Evolutionary conservation across 1,139 yeast genomes (phyloP).

Genomic region (Torulaspora globosa): DNA sequence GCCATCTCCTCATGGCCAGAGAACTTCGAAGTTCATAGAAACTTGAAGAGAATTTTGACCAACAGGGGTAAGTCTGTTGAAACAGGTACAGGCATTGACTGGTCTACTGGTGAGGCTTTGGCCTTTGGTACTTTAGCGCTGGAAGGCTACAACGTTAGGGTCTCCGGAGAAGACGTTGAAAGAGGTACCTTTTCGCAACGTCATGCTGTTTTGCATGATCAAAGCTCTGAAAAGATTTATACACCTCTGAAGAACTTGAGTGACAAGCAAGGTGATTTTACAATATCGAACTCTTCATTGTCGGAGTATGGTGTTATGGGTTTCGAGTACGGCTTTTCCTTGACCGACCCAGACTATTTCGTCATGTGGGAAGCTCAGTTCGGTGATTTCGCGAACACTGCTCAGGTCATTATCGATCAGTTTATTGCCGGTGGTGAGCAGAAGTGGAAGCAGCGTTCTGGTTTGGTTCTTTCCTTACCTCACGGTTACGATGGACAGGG

Average conservation of each 20-base stretch:
- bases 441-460: conserved; percentile 99
- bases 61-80: conserved; percentile 84
- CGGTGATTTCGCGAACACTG: conserved; percentile 99
- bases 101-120: conserved; percentile 99
- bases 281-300: conserved; percentile 90
- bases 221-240: conserved; percentile 73
- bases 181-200: conserved; percentile 99
- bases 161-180: conserved; percentile 99
- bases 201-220: conserved; percentile 98
- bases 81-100: conserved; percentile 90
- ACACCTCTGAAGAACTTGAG: conserved; percentile 79
- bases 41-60: conserved; percentile 89
- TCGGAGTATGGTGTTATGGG: conserved; percentile 99
- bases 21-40: conserved; percentile 88
- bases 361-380: conserved; percentile 99
- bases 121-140: conserved; percentile 89
- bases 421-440: conserved; percentile 95
- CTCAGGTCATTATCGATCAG: conserved; percentile 96
- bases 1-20: conserved; percentile 81
- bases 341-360: conserved; percentile 93
- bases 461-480: conserved; percentile 90
- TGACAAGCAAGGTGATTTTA: conserved; percentile 81
- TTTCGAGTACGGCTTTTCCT: conserved; percentile 97
- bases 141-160: conserved; percentile 96
- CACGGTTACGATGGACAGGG: conserved; percentile 99